A percentile compares a stretch with the other conserved stretches of the same genome.
Conservation (phyloP, 306 rosid species). For the Pterocarpus macrocarpus region DNA sequence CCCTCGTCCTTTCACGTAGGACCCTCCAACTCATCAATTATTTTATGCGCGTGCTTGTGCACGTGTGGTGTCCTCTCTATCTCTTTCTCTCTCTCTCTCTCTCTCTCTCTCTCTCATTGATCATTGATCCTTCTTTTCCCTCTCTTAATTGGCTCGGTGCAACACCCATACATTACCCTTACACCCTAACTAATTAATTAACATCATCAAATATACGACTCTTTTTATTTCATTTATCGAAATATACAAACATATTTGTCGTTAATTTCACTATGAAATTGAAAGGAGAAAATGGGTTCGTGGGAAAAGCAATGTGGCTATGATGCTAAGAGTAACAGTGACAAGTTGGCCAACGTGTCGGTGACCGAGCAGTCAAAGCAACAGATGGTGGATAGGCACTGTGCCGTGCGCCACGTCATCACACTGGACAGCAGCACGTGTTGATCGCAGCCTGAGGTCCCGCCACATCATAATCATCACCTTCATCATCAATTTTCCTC, state of each 20-base stretch:
- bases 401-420: slow-evolving; percentile 66
- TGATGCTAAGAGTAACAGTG: slow-evolving; percentile 49
- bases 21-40: slow-evolving; percentile 54
- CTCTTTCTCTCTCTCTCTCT: slow-evolving; percentile 37
- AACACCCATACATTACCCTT: not conserved
- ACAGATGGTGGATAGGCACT: slow-evolving; percentile 39
- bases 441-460: slow-evolving; percentile 71
- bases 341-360: slow-evolving; percentile 65
- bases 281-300: not conserved
- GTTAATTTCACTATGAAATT: not conserved
- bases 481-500: slow-evolving; percentile 38
- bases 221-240: not conserved
- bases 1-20: slow-evolving; percentile 49
- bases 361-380: slow-evolving; percentile 68
- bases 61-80: slow-evolving; percentile 82
- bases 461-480: slow-evolving; percentile 41
- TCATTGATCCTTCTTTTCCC: slow-evolving; percentile 38
- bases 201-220: slow-evolving; percentile 4
- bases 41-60: slow-evolving; percentile 73
- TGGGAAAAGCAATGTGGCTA: not conserved
- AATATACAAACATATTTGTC: not conserved
- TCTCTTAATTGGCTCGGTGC: slow-evolving; percentile 25
- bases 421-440: slow-evolving; percentile 81
- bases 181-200: slow-evolving; percentile 6
- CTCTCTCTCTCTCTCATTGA: not conserved